These are phyloP conservation scores for Macaranga tanarius DNA, from an alignment of 441 rosid species.

Conservation along the genomic window DNA sequence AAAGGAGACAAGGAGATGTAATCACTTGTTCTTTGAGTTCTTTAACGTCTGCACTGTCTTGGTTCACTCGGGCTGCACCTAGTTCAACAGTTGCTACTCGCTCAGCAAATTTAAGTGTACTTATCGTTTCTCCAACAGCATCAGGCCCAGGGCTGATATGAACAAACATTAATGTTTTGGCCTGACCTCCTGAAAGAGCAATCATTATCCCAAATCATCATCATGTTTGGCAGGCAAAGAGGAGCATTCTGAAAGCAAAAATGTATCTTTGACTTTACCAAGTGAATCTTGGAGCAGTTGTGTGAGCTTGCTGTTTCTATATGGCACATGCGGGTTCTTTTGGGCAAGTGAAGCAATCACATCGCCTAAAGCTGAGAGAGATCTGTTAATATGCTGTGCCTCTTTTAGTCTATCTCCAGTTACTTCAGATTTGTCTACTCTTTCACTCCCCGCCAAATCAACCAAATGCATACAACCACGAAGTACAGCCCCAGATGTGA, in stretches of 20 bases:
- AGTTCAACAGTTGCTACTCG: conserved; percentile 87
- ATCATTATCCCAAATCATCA: conserved; percentile 14
- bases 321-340: conserved; percentile 83
- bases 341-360: conserved; percentile 92
- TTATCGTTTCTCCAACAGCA: conserved; percentile 78
- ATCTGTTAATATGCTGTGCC: conserved; percentile 81
- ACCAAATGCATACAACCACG: conserved; percentile 92
- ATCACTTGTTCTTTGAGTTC: conserved; percentile 81
- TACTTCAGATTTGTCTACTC: conserved; percentile 83
- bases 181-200: conserved; percentile 72
- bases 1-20: conserved; percentile 5
- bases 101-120: conserved; percentile 90
- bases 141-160: conserved; percentile 85
- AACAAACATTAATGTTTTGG: conserved; percentile 90
- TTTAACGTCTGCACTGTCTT: conserved; percentile 65
- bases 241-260: neutral
- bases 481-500: conserved; percentile 63
- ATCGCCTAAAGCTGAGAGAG: conserved; percentile 93
- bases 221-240: conserved; percentile 13
- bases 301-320: conserved; percentile 89
- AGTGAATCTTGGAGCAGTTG: conserved; percentile 91
- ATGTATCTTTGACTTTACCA: conserved; percentile 43
- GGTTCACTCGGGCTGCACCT: conserved; percentile 84
- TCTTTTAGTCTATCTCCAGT: conserved; percentile 89
- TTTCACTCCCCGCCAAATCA: conserved; percentile 91